Conservation (phyloP, 1,139 yeast genomes). For the Blastobotrys persicus region DNA sequence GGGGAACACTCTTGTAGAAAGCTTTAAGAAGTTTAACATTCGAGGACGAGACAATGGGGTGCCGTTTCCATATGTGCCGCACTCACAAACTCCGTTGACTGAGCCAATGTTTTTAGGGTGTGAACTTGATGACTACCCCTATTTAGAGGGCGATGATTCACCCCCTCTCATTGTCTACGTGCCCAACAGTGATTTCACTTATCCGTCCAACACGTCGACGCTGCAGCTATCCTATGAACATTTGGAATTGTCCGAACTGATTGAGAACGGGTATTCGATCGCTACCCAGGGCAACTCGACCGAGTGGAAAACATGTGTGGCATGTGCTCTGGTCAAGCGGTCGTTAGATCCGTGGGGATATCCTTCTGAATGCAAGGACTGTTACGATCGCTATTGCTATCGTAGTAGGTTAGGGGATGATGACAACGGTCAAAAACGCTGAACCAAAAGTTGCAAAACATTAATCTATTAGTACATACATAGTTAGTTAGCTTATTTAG, state of each 20-base stretch:
- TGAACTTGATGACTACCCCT: constrained; percentile 36
- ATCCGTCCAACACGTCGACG: constrained; percentile 68
- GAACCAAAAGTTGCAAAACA: no score
- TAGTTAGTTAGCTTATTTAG: constrained; percentile 5
- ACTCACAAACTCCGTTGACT: constrained; percentile 35
- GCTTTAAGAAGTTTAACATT: constrained; percentile 38
- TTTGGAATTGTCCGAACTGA: constrained; percentile 57
- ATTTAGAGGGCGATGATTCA: constrained; percentile 18
- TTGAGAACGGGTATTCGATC: constrained; percentile 78
- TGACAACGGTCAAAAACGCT: no score
- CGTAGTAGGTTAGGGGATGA: background rate
- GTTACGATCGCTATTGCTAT: constrained; percentile 72
- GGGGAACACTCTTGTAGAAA: constrained; percentile 45
- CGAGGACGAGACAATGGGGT: constrained; percentile 10
- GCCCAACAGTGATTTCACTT: constrained; percentile 73
- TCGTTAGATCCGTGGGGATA: constrained; percentile 68
- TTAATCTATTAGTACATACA: background rate
- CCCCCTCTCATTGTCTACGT: constrained; percentile 80
- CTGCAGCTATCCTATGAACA: constrained; percentile 64
- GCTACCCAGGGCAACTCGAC: constrained; percentile 68
- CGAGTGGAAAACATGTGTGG: constrained; percentile 77
- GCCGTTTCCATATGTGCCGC: constrained; percentile 82
- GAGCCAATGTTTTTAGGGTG: constrained; percentile 80
- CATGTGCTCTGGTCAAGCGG: constrained; percentile 85
- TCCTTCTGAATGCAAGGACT: constrained; percentile 65